Conservation (phyloP, 257 asterid genomes). For the Gentiana macrophylla region DNA sequence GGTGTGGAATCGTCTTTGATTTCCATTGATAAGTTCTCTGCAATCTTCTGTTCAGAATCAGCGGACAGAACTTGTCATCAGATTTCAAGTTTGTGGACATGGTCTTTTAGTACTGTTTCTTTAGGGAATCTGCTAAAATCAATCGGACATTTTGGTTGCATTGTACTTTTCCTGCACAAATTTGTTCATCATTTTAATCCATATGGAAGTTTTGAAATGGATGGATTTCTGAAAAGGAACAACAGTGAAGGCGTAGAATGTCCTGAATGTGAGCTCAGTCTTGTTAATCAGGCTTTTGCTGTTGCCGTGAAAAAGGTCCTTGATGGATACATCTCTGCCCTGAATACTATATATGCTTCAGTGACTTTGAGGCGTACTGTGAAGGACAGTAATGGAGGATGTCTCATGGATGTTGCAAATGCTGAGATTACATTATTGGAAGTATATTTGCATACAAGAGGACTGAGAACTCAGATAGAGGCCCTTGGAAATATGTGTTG, state of each 20-base stretch:
- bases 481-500: constrained; percentile 85
- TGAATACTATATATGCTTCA: constrained; percentile 73
- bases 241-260: constrained; percentile 20
- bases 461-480: constrained; percentile 72
- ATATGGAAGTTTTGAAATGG: constrained; percentile 24
- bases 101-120: constrained; percentile 70
- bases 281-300: constrained; percentile 91
- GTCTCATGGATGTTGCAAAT: constrained; percentile 67
- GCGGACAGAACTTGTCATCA: constrained; percentile 78
- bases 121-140: constrained; percentile 71
- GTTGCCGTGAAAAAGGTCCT: constrained; percentile 69
- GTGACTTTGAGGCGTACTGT: constrained; percentile 53
- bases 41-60: constrained; percentile 48
- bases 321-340: constrained; percentile 65
- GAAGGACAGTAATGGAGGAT: constrained; percentile 48
- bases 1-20: constrained; percentile 78
- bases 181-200: constrained; percentile 54
- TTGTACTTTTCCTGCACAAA: constrained; percentile 53
- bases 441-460: constrained; percentile 71
- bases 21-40: constrained; percentile 52
- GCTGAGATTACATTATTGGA: constrained; percentile 73
- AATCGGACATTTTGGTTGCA: constrained; percentile 75
- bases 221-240: constrained; percentile 16
- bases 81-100: constrained; percentile 66
- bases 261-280: constrained; percentile 24